Evolutionary conservation across 176 grass and related monocot genomes (phyloP).

Genomic region (Stipa capillata): DNA sequence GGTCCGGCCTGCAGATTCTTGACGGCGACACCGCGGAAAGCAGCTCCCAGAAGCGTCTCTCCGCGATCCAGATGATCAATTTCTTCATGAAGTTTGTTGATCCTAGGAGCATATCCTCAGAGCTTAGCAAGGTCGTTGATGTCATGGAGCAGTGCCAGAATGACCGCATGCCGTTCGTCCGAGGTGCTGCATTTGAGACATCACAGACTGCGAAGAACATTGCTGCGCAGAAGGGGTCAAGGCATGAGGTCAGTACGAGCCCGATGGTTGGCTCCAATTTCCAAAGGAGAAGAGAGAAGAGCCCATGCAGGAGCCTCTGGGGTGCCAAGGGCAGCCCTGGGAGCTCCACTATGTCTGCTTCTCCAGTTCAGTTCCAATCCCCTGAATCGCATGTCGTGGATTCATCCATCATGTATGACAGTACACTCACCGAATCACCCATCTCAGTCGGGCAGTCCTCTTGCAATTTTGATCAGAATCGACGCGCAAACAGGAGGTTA

Average conservation of each 20-base stretch:
- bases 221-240: slow-evolving; percentile 59
- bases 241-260: slow-evolving; percentile 58
- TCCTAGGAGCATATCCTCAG: slow-evolving; percentile 70
- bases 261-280: slow-evolving; percentile 46
- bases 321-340: slow-evolving; percentile 20
- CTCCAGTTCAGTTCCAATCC: slow-evolving; percentile 33
- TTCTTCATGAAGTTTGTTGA: slow-evolving; percentile 99
- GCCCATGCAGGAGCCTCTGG: slow-evolving; percentile 42
- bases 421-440: slow-evolving; percentile 43
- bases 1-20: slow-evolving; percentile 71
- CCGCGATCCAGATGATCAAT: slow-evolving; percentile 88
- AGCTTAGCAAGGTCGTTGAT: slow-evolving; percentile 59
- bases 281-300: slow-evolving; percentile 44
- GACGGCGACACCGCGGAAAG: slow-evolving; percentile 42
- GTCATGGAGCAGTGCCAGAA: slow-evolving; percentile 92
- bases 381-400: slow-evolving; percentile 76
- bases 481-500: slow-evolving; percentile 58
- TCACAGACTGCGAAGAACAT: slow-evolving; percentile 66
- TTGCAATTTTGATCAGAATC: slow-evolving; percentile 38
- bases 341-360: not conserved
- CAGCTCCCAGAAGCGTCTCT: slow-evolving; percentile 81
- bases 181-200: slow-evolving; percentile 87
- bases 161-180: slow-evolving; percentile 88
- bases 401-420: slow-evolving; percentile 60
- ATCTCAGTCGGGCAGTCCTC: slow-evolving; percentile 55